Evolutionary conservation across 2,329 filamentous ascomycete genomes (phyloP).

Genomic region (Fusarium kyushuense): DNA sequence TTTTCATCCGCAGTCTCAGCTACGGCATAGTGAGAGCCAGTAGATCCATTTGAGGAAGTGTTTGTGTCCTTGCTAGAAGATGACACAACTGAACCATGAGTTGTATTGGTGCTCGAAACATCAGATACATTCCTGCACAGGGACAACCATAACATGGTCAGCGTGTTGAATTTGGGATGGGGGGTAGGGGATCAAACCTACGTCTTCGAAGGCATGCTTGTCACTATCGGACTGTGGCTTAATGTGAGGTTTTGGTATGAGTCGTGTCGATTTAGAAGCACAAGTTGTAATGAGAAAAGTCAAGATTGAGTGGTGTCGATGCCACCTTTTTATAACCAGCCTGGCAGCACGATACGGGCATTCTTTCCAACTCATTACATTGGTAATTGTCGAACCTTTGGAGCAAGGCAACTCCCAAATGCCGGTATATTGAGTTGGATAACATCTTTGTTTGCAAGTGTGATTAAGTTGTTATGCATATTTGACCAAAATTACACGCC

Average conservation of each 20-base stretch:
- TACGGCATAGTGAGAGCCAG: background rate
- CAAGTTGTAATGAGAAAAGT: background rate
- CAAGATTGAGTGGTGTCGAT: background rate
- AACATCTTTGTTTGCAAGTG: background rate
- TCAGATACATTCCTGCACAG: background rate
- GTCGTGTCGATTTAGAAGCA: background rate
- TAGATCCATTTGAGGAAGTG: rapidly evolving
- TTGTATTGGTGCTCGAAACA: background rate
- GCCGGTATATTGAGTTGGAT: rapidly evolving
- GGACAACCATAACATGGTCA: background rate
- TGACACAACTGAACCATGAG: background rate
- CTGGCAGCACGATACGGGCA: rapidly evolving
- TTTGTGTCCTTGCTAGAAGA: background rate
- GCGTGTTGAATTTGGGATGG: rapidly evolving
- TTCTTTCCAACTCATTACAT: background rate
- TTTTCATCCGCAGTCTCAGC: background rate
- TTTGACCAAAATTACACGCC: background rate
- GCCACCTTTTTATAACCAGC: background rate
- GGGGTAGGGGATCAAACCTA: background rate
- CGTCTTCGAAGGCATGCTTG: background rate
- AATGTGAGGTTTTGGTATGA: background rate
- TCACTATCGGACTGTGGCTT: rapidly evolving
- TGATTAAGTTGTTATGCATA: background rate
- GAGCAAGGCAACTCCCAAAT: background rate
- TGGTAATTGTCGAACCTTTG: background rate